Evolutionary conservation across 176 grass and related monocot genomes (phyloP), one percentile per base, ranked within the genome.

Genomic region (Zoysia pacifica): DNA sequence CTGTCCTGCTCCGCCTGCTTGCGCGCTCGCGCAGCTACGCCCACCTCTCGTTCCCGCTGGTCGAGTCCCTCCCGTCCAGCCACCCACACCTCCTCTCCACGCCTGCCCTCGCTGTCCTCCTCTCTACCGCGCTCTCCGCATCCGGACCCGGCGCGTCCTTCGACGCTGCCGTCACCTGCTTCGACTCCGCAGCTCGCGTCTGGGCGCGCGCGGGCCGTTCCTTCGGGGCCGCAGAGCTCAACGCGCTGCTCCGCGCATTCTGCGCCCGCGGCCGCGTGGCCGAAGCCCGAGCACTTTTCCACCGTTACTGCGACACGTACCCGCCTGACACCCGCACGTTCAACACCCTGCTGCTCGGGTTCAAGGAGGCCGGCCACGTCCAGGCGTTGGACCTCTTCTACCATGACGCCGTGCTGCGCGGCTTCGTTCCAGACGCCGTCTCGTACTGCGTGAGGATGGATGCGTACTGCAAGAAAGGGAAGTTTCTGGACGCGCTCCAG

Each of bases 321-420:
- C 82, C 87, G 7, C 87, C 90, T 15, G 86, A 93, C 45, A 83
- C 89, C 28, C 87, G 83, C 70, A 93, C 71, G 14, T 88, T 97
- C 67, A 97, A 97, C 78, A 97, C 87, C 53, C 84, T 93, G 48
- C 90, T 97, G 79, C 74, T 92, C 69, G 91, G 91, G 5, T 97
- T 97, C 92, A 97, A 92, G 91, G 87, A 97, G 86, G 85, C 91
- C 61, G 79, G 87, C 0, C 73, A 97, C 67, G 69, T 73, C 40
- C 85, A 85, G 70, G 94, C 91, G 20, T 71, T 94, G 9, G 91
- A 97, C 72, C 79, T 91, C 5, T 94, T 97, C 87, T 97, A 97
- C 85, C 91, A 97, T 78, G 94, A 94, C 37, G 86, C 89, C 48
- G 77, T 90, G 50, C 28, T 81, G 70, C 85, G 89, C 14, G 94